Evolutionary conservation across 1,139 yeast genomes (phyloP).

Genomic region (Suhomyces yuchorum): DNA sequence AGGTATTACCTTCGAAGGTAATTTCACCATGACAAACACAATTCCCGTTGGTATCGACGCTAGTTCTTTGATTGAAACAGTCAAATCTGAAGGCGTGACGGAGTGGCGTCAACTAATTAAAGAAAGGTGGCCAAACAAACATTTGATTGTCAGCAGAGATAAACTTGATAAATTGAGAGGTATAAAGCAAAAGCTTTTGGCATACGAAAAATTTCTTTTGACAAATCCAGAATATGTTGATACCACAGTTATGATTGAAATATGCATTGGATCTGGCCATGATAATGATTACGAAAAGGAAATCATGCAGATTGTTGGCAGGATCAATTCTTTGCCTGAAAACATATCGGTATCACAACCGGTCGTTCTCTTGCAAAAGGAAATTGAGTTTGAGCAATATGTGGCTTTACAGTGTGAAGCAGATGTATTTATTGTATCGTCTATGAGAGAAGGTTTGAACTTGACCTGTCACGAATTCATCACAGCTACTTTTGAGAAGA

Average conservation of each 20-base stretch:
- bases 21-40: conserved; percentile 64
- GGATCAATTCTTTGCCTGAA: conserved; percentile 76
- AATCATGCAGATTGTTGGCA: conserved; percentile 73
- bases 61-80: conserved; percentile 50
- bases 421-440: conserved; percentile 81
- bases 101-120: conserved; percentile 74
- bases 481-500: conserved; percentile 68
- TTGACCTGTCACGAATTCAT: conserved; percentile 93
- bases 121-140: conserved; percentile 74
- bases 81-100: conserved; percentile 53
- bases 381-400: conserved; percentile 85
- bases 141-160: conserved; percentile 82
- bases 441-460: conserved; percentile 96
- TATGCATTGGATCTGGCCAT: conserved; percentile 62
- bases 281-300: conserved; percentile 69
- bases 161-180: conserved; percentile 89
- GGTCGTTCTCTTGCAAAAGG: conserved; percentile 84
- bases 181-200: conserved; percentile 79
- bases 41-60: conserved; percentile 91
- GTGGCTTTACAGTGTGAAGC: conserved; percentile 86
- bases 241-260: conserved; percentile 76
- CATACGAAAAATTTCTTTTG: conserved; percentile 77
- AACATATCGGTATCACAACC: conserved; percentile 82
- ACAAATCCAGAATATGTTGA: conserved; percentile 72
- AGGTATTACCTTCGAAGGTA: conserved; percentile 71